Conservation (phyloP, 2,329 filamentous ascomycete species). For the Scolecobasidium constrictum region DNA sequence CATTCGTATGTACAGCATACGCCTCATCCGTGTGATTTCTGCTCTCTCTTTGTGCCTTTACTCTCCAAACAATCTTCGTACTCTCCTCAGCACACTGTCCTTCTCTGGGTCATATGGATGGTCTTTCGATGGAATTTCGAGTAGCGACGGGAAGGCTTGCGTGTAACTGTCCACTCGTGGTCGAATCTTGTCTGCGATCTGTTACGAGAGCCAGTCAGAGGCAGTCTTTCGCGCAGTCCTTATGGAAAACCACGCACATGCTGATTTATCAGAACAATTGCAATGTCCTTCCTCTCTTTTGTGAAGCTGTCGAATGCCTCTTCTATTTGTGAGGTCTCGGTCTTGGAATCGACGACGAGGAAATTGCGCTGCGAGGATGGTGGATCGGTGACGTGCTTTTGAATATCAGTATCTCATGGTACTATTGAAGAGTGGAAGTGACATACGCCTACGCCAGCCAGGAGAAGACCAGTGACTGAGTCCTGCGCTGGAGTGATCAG, state of each 20-base stretch:
- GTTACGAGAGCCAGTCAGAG: no score
- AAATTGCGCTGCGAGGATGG: slow-evolving; percentile 95
- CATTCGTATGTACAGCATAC: not conserved
- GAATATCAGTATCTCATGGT: no score
- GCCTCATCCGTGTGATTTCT: no score
- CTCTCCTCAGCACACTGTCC: slow-evolving; percentile 88
- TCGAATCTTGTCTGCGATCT: slow-evolving; percentile 93
- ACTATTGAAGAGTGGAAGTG: slow-evolving; percentile 3
- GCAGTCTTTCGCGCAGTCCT: no score
- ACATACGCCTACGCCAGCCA: slow-evolving; percentile 87
- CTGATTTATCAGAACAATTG: slow-evolving; percentile 93
- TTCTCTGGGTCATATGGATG: slow-evolving; percentile 99
- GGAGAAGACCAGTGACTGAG: slow-evolving; percentile 88
- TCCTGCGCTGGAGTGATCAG: slow-evolving; percentile 45
- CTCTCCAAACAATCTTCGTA: slow-evolving; percentile 62
- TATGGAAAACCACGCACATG: no score
- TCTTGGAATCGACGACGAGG: slow-evolving; percentile 90
- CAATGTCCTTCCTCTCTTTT: slow-evolving; percentile 86
- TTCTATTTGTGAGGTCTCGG: slow-evolving; percentile 79
- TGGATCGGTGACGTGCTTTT: slow-evolving; percentile 77
- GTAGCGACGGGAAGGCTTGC: slow-evolving; percentile 86
- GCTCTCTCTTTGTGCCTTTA: not conserved
- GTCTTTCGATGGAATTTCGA: slow-evolving; percentile 98
- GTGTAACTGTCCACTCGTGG: slow-evolving; percentile 84
- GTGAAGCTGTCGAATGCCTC: slow-evolving; percentile 84